Conservation (phyloP, 169 alveolate genomes). For the Eimeria brunetti region DNA sequence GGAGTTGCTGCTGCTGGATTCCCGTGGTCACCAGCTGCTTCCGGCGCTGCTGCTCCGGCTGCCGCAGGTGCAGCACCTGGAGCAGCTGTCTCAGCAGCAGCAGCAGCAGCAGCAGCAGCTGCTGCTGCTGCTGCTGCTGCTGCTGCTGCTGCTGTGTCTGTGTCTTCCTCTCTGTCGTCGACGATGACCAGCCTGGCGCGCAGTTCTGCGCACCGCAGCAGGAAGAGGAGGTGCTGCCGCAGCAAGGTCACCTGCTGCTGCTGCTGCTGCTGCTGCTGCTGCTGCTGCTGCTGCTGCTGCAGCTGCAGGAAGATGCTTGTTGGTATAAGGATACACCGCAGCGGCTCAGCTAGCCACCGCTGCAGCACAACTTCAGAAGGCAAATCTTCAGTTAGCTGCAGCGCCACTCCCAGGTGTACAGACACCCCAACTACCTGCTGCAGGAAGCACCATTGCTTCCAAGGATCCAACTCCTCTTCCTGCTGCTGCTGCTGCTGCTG, state of each 20-base stretch:
- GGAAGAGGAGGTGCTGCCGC: background rate
- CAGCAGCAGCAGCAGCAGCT: background rate
- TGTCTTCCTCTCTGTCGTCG: slow-evolving; percentile 35
- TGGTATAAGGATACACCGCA: slow-evolving; percentile 66
- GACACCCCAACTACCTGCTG: slow-evolving; percentile 39
- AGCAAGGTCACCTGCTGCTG: background rate
- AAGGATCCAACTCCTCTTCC: background rate
- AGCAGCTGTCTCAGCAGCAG: background rate
- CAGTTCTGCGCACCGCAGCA: slow-evolving; percentile 46
- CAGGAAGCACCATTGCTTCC: background rate
- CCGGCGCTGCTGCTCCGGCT: background rate
- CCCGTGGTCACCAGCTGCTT: background rate
- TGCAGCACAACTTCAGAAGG: slow-evolving; percentile 62
- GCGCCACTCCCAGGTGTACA: slow-evolving; percentile 36
- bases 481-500: slow-evolving; percentile 47
- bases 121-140: slow-evolving; percentile 29
- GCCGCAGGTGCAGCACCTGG: background rate
- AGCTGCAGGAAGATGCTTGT: slow-evolving; percentile 59
- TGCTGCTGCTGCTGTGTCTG: background rate
- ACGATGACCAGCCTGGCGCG: slow-evolving; percentile 38
- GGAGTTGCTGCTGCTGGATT: background rate
- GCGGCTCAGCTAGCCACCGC: slow-evolving; percentile 81
- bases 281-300: slow-evolving; percentile 36
- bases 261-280: slow-evolving; percentile 6
- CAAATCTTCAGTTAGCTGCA: slow-evolving; percentile 59